Percentiles rank a stretch among this genome's conserved stretches.
Evolutionary conservation across 768 basidiomycete genomes (phyloP).

Genomic region (Ramaria sp.): DNA sequence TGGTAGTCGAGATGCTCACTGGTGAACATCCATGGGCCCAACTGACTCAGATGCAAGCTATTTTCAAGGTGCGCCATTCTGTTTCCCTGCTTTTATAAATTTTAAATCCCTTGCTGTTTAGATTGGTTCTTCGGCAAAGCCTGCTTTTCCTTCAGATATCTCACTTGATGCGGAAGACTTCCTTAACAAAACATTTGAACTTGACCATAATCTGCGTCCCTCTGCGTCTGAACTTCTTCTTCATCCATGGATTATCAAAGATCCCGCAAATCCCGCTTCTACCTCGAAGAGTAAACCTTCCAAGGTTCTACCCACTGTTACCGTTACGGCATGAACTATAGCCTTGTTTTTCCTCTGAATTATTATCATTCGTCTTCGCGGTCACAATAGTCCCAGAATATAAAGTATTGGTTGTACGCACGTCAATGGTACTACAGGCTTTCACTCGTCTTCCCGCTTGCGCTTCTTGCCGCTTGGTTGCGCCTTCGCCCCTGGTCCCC

Average conservation of each 20-base stretch:
- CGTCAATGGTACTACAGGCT: neutral
- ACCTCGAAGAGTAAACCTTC: slow-evolving; percentile 3
- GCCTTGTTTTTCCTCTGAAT: neutral
- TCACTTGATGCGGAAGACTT: slow-evolving; percentile 83
- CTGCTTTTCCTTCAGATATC: slow-evolving; percentile 85
- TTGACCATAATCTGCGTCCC: slow-evolving; percentile 72
- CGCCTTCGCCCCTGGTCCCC: slow-evolving; percentile 80
- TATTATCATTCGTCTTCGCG: neutral
- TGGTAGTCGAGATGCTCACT: slow-evolving; percentile 95
- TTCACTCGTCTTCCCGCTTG: slow-evolving; percentile 13
- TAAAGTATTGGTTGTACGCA: neutral
- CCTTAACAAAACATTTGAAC: slow-evolving; percentile 75
- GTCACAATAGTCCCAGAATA: neutral
- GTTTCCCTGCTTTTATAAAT: neutral
- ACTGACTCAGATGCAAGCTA: slow-evolving; percentile 97
- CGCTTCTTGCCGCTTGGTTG: slow-evolving; percentile 23
- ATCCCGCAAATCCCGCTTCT: slow-evolving; percentile 17
- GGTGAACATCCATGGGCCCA: slow-evolving; percentile 95
- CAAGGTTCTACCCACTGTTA: neutral
- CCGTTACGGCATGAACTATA: neutral
- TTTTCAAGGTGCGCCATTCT: slow-evolving; percentile 64
- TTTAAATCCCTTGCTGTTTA: slow-evolving; percentile 20
- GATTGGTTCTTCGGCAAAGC: slow-evolving; percentile 88
- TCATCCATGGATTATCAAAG: slow-evolving; percentile 59
- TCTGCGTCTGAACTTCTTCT: slow-evolving; percentile 65